A percentile compares a stretch with the other conserved stretches of the same genome.
Conservation (phyloP, 2,329 filamentous ascomycete species). For the Penicillium sp. region DNA sequence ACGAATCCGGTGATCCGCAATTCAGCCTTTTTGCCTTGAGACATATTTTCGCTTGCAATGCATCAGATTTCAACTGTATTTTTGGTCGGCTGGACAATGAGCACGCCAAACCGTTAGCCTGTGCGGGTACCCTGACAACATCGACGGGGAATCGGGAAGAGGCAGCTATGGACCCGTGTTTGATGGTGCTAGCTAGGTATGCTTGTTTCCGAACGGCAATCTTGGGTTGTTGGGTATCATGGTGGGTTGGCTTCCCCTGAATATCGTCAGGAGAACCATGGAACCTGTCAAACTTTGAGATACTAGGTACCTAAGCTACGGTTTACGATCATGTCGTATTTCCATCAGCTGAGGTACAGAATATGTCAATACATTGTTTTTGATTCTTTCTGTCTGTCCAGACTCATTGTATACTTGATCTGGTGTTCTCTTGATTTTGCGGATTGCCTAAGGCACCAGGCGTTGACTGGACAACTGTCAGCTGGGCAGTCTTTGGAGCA, state of each 20-base stretch:
- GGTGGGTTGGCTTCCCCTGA: background rate
- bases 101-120: background rate
- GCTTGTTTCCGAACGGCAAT: background rate
- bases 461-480: background rate
- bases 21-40: background rate
- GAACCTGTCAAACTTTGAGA: background rate
- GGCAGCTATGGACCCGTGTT: background rate
- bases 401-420: background rate
- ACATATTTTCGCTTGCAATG: background rate
- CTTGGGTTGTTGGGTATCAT: background rate
- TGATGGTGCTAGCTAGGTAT: background rate
- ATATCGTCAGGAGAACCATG: background rate
- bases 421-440: background rate
- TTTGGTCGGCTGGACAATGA: background rate
- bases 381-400: background rate
- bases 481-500: too few relatives aligned
- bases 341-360: background rate
- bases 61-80: background rate
- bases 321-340: background rate
- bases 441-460: background rate
- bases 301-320: background rate
- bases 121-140: background rate
- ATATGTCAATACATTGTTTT: background rate
- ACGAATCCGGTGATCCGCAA: background rate
- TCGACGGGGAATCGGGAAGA: background rate